Evolutionary conservation across 2,329 filamentous ascomycete species (phyloP), one percentile per base, ranked within the genome.

Genomic region (Bipolaris sorokiniana): DNA sequence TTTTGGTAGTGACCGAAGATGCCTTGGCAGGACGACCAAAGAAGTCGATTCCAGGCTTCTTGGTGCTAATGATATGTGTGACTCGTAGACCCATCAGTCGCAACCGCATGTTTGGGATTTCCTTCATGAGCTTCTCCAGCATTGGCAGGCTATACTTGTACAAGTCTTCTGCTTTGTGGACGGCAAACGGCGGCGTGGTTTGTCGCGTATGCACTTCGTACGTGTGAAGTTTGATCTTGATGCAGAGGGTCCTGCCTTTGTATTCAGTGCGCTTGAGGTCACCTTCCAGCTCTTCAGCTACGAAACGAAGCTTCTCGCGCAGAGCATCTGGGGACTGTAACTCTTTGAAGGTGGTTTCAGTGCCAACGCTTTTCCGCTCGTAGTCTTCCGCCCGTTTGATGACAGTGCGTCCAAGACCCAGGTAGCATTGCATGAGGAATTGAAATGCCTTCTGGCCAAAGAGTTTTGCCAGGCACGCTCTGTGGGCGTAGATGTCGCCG

Each of bases 141-240:
- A 99, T 95, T 0, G 92, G 93, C 1, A 97, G 74, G 0, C 91
- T 83, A 68, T 88, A 90, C 51, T 85, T 88, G 77, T 94, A 98
- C 3, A 99, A 78, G 67, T 99, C 95, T 38, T 94, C 89, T 0
- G 92, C 89, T 5, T 84, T 80, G 47, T 79, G 84, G 1, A 97
- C 83, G 0, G 92, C 87, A 63, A 88, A 90, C 0, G 91, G 89
- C 2, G 88, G 84, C 3, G 90, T 86, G 5, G 86, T 84, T 72
- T 99, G 95, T 31, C 95, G 84, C 0, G 93, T 96, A 49, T 91
- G 84, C 18, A 97, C 90, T 75, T 98, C 93, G 68, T 94, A 99
- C 0, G 92, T 97, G 73, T 97, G 91, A 7, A 98, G 80, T 74
- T 99, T 99, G 63, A 97, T 84, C 76, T 99, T 99, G 34, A 99